Evolutionary conservation across 2,329 filamentous ascomycete genomes (phyloP), one percentile per base, ranked within the genome.

Genomic region (Fragosphaeria purpurea): DNA sequence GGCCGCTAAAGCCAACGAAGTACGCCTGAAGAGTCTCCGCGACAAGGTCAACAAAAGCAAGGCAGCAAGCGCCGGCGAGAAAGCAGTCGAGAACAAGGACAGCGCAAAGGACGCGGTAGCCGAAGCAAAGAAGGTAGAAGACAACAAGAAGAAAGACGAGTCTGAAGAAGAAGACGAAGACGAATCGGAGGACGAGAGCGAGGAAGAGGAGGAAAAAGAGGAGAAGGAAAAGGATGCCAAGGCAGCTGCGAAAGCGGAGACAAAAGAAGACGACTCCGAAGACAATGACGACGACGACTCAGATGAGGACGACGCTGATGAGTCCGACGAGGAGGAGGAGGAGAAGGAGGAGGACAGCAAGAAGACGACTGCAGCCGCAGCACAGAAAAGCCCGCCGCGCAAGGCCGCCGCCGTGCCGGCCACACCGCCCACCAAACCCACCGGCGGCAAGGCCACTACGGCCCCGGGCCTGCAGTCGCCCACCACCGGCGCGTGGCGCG

Each of bases 1-100:
- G 46, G 81, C 80, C 0, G 68, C 75, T 58, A 83, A 78, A 64
- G 80, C 80, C 46, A 83, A 83, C 67, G 72, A 81, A 57, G 67
- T 75, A 57, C 73, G 73, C 50, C 69, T 80, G 54, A 71, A 77
- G 55, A 69, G 63, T 58, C 62, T 80, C 54, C 69, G 75, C 49
- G 72, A 76, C 50, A 79, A 79, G 64, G 76, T 77, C 5, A 64
- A 79, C 55, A 22, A 22, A 22, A 74, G 74, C 47, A 74, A 74
- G 57, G 66, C 65, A 22, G 58, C 58, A 12, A 11, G 7, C 11
- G 35, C 7, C 11, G 35, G 35, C 35, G 35, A 37, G 2, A 37
- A 37, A 44, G 3, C 22, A 22, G 22, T 22, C 3, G 50, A 12
- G 30, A 11, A 38, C 3, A 46, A 48, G 34, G 4, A n/a, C 7